A percentile compares a stretch with the other conserved stretches of the same genome.
phyloP scores from a whole-genome alignment of 495 filamentous ascomycete genomes.

The Xylaria venustula region DNA sequence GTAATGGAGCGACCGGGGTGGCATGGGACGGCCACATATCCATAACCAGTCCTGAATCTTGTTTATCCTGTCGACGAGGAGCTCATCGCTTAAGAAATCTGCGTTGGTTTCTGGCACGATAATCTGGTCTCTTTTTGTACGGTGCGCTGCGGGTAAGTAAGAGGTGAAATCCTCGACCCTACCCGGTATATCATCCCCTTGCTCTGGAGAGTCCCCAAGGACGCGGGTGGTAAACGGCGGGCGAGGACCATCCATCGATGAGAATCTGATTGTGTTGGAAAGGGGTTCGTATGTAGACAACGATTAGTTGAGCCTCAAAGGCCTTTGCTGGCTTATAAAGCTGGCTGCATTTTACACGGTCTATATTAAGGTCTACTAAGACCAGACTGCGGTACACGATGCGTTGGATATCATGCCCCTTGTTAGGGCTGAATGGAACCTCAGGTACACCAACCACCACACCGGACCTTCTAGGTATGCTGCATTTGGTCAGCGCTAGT shows the following conservation, averaged over 20 bases:
- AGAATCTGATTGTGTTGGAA: neutral
- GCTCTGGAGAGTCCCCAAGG: conserved; percentile 9
- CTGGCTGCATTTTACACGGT: no score
- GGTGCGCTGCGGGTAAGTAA: conserved; percentile 30
- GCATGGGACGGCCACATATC: conserved; percentile 47
- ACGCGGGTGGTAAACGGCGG: conserved; percentile 22
- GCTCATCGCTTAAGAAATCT: conserved; percentile 25
- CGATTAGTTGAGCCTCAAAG: neutral
- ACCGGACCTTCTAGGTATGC: neutral
- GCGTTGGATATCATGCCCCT: neutral
- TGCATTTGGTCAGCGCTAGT: neutral
- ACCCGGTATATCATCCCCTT: neutral
- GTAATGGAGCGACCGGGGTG: conserved; percentile 47
- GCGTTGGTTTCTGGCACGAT: conserved; percentile 16
- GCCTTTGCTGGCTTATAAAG: neutral
- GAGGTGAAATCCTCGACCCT: conserved; percentile 1
- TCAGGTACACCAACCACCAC: neutral
- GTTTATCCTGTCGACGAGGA: conserved; percentile 34
- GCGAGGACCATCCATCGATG: conserved; percentile 12
- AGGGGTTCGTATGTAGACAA: neutral
- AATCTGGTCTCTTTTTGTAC: conserved; percentile 24
- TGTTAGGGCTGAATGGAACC: conserved; percentile 9
- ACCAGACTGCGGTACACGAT: neutral
- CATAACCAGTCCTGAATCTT: conserved; percentile 41
- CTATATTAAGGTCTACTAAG: neutral